Percentiles rank a stretch among this genome's conserved stretches.
Evolutionary conservation across 768 basidiomycete genomes (phyloP).

Genomic region (Suillus brevipes): DNA sequence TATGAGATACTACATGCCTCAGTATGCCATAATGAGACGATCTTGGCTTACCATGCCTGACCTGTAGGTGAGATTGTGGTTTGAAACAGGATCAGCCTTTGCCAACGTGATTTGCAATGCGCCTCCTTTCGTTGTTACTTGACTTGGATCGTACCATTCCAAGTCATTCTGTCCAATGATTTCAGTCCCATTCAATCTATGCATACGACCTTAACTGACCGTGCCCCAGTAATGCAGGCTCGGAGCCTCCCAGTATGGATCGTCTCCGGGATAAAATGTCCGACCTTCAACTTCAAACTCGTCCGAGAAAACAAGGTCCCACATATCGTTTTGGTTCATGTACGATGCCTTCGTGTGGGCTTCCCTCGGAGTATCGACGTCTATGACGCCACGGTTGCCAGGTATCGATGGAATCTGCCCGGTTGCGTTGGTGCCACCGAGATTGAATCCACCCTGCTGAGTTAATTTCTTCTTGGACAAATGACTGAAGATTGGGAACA

Average conservation of each 20-base stretch:
- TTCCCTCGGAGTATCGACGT: slow-evolving; percentile 52
- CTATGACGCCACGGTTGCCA: slow-evolving; percentile 52
- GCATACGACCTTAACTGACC: slow-evolving; percentile 34
- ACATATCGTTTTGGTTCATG: slow-evolving; percentile 31
- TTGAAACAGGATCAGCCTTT: slow-evolving; percentile 40
- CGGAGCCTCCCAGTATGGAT: slow-evolving; percentile 57
- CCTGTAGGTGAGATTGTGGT: slow-evolving; percentile 49
- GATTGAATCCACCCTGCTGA: slow-evolving; percentile 60
- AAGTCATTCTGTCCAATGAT: slow-evolving; percentile 33
- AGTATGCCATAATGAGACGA: slow-evolving; percentile 30
- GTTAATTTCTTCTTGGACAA: slow-evolving; percentile 40
- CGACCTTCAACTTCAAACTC: slow-evolving; percentile 79
- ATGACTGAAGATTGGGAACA: slow-evolving; percentile 52
- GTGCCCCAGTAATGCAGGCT: slow-evolving; percentile 70
- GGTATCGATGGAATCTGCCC: slow-evolving; percentile 57
- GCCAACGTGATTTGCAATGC: slow-evolving; percentile 49
- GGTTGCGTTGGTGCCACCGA: slow-evolving; percentile 73
- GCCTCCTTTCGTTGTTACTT: slow-evolving; percentile 53
- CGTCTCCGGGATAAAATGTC: slow-evolving; percentile 68
- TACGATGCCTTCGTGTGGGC: slow-evolving; percentile 43
- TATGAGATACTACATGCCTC: slow-evolving; percentile 13
- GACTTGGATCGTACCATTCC: slow-evolving; percentile 62
- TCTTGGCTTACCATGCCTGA: slow-evolving; percentile 37
- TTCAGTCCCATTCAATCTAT: neutral
- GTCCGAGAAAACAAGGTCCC: slow-evolving; percentile 72